These are phyloP conservation scores for Leccinum sublutescens DNA, from an alignment of 768 basidiomycete species.

Conservation along the genomic window DNA sequence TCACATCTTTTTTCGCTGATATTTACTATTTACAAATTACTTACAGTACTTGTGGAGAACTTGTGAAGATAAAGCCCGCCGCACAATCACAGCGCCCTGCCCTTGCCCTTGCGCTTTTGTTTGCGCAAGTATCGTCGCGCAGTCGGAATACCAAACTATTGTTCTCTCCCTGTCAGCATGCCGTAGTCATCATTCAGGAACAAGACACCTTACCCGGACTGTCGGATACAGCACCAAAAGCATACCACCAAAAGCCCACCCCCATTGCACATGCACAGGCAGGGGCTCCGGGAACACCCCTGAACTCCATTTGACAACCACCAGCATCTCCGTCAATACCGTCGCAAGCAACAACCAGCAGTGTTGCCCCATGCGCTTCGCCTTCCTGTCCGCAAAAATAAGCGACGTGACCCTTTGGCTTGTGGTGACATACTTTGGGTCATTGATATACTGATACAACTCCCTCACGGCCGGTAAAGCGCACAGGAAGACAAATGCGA, in stretches of 20 bases:
- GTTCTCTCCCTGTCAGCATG: conserved; percentile 8
- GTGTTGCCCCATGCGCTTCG: conserved; percentile 89
- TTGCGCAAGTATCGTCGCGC: conserved; percentile 50
- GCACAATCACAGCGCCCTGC: conserved; percentile 31
- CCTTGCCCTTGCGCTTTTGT: conserved; percentile 31
- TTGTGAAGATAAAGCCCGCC: neutral
- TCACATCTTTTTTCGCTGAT: neutral
- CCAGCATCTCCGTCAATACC: conserved; percentile 77
- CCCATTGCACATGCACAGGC: conserved; percentile 60
- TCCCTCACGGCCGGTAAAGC: conserved; percentile 86
- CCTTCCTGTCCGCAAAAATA: conserved; percentile 47
- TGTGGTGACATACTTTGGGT: conserved; percentile 59
- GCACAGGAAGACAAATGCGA: conserved; percentile 79
- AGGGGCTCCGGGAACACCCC: conserved; percentile 66
- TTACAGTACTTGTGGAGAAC: too few relatives aligned
- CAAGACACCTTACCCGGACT: conserved; percentile 49
- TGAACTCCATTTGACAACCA: conserved; percentile 79
- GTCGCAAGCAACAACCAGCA: conserved; percentile 86
- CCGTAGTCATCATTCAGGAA: neutral
- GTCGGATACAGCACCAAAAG: conserved; percentile 68
- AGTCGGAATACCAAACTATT: conserved; percentile 65
- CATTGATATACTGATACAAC: conserved; percentile 78
- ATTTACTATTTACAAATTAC: too few relatives aligned
- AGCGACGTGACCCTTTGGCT: conserved; percentile 2
- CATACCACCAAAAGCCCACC: conserved; percentile 59